These are phyloP conservation scores for Pinus taeda DNA, from an alignment of 75 land plant genomes.

Conservation along the genomic window DNA sequence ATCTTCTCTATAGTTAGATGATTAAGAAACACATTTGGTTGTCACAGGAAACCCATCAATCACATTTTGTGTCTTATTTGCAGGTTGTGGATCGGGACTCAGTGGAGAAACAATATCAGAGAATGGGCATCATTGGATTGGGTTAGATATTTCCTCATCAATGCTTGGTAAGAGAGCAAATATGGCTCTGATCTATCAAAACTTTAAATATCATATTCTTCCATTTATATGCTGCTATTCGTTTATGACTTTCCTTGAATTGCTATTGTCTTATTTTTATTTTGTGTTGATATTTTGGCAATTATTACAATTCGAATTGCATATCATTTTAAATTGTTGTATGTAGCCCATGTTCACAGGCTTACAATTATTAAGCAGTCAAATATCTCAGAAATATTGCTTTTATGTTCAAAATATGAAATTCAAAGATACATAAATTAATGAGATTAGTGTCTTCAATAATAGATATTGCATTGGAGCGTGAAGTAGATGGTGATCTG, in stretches of 20 bases:
- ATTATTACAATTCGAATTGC: too few relatives aligned
- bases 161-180: conserved; percentile 66
- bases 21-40: not conserved
- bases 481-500: conserved; percentile 91
- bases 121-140: conserved; percentile 95
- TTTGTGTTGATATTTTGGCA: too few relatives aligned
- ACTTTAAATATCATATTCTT: not conserved
- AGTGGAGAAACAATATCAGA: conserved; percentile 96
- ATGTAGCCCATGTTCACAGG: too few relatives aligned
- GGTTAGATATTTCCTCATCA: conserved; percentile 84
- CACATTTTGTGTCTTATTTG: not conserved
- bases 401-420: not conserved
- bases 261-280: too few relatives aligned
- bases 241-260: too few relatives aligned
- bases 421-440: not conserved
- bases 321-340: too few relatives aligned
- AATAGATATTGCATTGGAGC: conserved; percentile 87
- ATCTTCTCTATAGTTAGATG: not conserved
- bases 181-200: not conserved
- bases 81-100: conserved; percentile 99
- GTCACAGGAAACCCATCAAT: not conserved
- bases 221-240: too few relatives aligned
- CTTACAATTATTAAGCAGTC: too few relatives aligned
- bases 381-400: too few relatives aligned
- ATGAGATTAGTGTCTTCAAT: not conserved